Percentiles rank a stretch among this genome's conserved stretches.
These are phyloP conservation scores for Biscogniauxia marginata DNA, from an alignment of 2,329 filamentous ascomycete genomes.

Conservation along the genomic window DNA sequence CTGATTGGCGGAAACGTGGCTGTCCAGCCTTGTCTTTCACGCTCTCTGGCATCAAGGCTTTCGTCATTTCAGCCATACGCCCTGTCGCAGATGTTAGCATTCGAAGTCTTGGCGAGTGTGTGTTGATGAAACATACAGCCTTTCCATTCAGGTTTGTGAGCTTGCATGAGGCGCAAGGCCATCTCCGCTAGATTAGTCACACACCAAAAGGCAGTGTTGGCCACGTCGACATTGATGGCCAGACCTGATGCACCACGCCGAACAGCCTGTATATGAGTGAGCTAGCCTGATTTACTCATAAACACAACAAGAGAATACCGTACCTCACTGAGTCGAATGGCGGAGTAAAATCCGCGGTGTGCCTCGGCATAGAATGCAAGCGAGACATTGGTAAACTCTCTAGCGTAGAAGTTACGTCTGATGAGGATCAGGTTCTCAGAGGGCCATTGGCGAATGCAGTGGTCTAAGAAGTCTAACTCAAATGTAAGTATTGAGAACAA, in stretches of 20 bases:
- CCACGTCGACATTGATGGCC: conserved; percentile 84
- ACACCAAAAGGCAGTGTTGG: conserved; percentile 87
- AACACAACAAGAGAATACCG: conserved; percentile 4
- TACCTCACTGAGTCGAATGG: conserved; percentile 72
- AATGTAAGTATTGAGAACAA: conserved; percentile 7
- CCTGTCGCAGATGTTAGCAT: conserved; percentile 32
- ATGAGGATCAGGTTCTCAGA: conserved; percentile 66
- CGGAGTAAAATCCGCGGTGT: conserved; percentile 86
- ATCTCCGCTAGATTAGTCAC: conserved; percentile 39
- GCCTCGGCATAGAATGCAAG: conserved; percentile 71
- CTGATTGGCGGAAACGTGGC: conserved; percentile 38
- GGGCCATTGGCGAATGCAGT: conserved; percentile 79
- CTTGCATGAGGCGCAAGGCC: conserved; percentile 19
- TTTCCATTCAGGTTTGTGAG: conserved; percentile 28
- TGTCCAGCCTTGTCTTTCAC: conserved; percentile 17
- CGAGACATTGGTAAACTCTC: conserved; percentile 43
- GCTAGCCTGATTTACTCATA: conserved; percentile 15
- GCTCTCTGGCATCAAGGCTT: conserved; percentile 37
- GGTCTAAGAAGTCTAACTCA: conserved; percentile 74
- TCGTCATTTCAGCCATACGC: conserved; percentile 26
- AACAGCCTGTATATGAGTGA: conserved; percentile 32
- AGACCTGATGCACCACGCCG: conserved; percentile 56
- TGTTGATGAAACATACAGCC: conserved; percentile 24
- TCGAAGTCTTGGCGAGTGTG: conserved; percentile 1
- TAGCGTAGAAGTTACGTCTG: conserved; percentile 79